A percentile compares a stretch with the other conserved stretches of the same genome.
Evolutionary conservation across 768 basidiomycete genomes (phyloP).

Genomic region (Mycena kentingensis): DNA sequence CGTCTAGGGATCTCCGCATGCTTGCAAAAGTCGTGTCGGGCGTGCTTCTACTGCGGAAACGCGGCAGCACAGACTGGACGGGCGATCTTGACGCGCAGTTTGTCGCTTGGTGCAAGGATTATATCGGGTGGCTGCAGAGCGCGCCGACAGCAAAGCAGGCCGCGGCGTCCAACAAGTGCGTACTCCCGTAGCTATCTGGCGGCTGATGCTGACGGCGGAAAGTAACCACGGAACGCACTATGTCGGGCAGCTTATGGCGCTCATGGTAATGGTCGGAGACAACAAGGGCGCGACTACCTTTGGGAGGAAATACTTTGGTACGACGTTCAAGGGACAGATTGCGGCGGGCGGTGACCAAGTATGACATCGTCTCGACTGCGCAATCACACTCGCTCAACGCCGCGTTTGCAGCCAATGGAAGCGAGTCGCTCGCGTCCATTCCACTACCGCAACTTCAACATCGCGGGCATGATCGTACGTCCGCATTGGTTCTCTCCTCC

Average conservation of each 20-base stretch:
- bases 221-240: slow-evolving; percentile 73
- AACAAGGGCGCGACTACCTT: slow-evolving; percentile 47
- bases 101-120: slow-evolving; percentile 52
- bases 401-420: slow-evolving; percentile 53
- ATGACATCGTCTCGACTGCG: slow-evolving; percentile 1
- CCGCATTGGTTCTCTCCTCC: background rate
- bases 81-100: slow-evolving; percentile 49
- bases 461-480: slow-evolving; percentile 67
- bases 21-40: slow-evolving; percentile 58
- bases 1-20: slow-evolving; percentile 54
- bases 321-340: slow-evolving; percentile 55
- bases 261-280: slow-evolving; percentile 58
- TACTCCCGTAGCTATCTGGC: background rate
- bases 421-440: slow-evolving; percentile 63
- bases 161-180: slow-evolving; percentile 50
- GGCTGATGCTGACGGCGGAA: background rate
- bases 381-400: background rate
- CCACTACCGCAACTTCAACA: slow-evolving; percentile 70
- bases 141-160: slow-evolving; percentile 50
- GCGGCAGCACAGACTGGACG: slow-evolving; percentile 55
- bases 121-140: slow-evolving; percentile 60
- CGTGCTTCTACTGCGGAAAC: slow-evolving; percentile 54
- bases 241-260: slow-evolving; percentile 58
- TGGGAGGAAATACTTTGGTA: slow-evolving; percentile 53
- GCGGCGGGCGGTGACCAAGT: slow-evolving; percentile 59